Base-by-base conservation (phyloP, 106 monocot genomes). In the Apostasia shenzhenica region DNA sequence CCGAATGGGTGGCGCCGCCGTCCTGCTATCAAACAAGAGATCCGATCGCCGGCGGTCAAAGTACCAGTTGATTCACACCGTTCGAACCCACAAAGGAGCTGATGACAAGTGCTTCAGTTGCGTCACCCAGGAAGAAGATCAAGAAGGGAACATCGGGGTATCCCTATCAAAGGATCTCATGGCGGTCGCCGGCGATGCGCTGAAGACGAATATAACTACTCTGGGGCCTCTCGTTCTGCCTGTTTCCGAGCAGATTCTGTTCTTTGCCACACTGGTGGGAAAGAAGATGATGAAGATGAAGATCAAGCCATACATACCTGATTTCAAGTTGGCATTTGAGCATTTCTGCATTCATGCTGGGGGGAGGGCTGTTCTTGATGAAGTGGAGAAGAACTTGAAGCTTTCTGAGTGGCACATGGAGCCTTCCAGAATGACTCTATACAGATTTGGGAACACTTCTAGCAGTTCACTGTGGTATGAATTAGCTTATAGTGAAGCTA, bases 131-230 rank as follows among this genome's bases (percentile, higher is more conserved):
- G 51, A 70, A 57, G 81, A 88, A 72, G 88, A 88, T 73, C 55
- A 14, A 1, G 44, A 57, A 7, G 88, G 83, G 14, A 81, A 78
- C 59, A 48, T 81, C 14, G 88, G 88, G n/a, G 81, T 88, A 2
- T 59, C 81, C 14, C 78, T 88, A 41, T 84, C 88, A 1, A 88
- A 84, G 52, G 83, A 83, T 54, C 76, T 88, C 26, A 88, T 88
- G 88, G 75, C 59, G 4, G 84, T 84, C 0, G 88, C 88, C 0
- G 88, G 88, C 5, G 88, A 86, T 26, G 86, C 86, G 47, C 67
- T 86, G 14, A 86, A 76, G 82, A 82, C 86, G 14, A 88, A 87
- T 67, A 87, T 87, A 55, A 87, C 83, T 37, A 87, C 83, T 8
- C 46, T 83, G 61, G 83, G 83, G 3, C 83, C 83, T 41, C 83